These are phyloP conservation scores for Claviceps maximensis DNA, from an alignment of 2,329 filamentous ascomycete species.

Conservation along the genomic window DNA sequence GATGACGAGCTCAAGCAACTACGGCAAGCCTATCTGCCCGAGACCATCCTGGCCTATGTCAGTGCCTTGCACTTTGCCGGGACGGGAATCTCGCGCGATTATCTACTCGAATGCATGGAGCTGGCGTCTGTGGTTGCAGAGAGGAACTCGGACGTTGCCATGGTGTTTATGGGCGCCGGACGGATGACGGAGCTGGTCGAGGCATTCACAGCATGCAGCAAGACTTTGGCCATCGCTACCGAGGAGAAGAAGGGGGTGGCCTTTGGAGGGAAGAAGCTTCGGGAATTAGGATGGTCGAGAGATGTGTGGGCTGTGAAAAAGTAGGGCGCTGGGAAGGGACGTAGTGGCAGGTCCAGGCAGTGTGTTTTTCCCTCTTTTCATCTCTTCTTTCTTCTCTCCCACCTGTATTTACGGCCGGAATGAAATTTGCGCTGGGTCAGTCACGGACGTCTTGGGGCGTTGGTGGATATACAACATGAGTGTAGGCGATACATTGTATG, in stretches of 20 bases:
- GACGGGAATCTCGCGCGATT: slow-evolving; percentile 58
- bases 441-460: too few relatives aligned
- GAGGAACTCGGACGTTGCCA: slow-evolving; percentile 51
- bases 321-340: slow-evolving; percentile 1
- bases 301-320: slow-evolving; percentile 47
- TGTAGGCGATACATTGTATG: too few relatives aligned
- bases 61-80: slow-evolving; percentile 69
- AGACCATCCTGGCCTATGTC: slow-evolving; percentile 73
- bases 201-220: slow-evolving; percentile 63
- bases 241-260: slow-evolving; percentile 39
- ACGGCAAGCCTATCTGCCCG: slow-evolving; percentile 69
- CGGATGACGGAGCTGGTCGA: slow-evolving; percentile 66
- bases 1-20: slow-evolving; percentile 50
- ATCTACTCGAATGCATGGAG: slow-evolving; percentile 76
- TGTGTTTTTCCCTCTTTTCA: too few relatives aligned
- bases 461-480: too few relatives aligned
- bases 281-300: slow-evolving; percentile 48
- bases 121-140: slow-evolving; percentile 64
- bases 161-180: slow-evolving; percentile 47
- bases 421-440: too few relatives aligned
- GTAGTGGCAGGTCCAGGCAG: too few relatives aligned
- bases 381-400: too few relatives aligned
- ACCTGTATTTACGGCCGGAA: too few relatives aligned
- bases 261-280: slow-evolving; percentile 43
- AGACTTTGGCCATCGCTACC: slow-evolving; percentile 48